Evolutionary conservation across 345 rosid genomes (phyloP).

Genomic region (Dipteronia sinensis): DNA sequence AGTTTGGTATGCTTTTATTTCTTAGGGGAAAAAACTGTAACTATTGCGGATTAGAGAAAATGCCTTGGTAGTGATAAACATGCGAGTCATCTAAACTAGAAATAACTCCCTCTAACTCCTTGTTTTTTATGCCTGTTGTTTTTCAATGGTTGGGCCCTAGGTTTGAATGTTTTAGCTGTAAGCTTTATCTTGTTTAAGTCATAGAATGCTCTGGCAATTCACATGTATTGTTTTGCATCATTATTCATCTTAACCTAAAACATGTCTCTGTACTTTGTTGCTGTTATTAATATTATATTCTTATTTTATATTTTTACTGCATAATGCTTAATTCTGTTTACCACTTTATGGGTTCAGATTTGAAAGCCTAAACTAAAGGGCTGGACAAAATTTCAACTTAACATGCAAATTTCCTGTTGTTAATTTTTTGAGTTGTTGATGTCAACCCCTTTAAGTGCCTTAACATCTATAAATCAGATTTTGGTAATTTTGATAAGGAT

Average conservation of each 20-base stretch:
- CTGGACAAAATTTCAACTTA: constrained; percentile 45
- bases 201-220: neutral
- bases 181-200: neutral
- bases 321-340: neutral
- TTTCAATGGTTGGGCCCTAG: neutral
- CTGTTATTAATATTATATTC: neutral
- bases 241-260: neutral
- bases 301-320: neutral
- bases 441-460: neutral
- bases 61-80: neutral
- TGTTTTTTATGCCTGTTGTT: too few relatives aligned
- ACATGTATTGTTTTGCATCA: neutral
- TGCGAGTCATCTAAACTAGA: neutral
- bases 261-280: neutral
- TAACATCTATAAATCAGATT: neutral
- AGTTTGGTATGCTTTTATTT: too few relatives aligned
- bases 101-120: neutral
- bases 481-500: constrained; percentile 8
- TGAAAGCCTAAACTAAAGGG: constrained; percentile 41
- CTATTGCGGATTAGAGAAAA: neutral
- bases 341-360: constrained; percentile 59
- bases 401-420: neutral
- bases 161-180: neutral
- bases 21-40: too few relatives aligned
- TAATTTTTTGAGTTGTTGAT: neutral